These are phyloP conservation scores for Xylaria digitata DNA, from an alignment of 2,329 filamentous ascomycete genomes.

Conservation along the genomic window DNA sequence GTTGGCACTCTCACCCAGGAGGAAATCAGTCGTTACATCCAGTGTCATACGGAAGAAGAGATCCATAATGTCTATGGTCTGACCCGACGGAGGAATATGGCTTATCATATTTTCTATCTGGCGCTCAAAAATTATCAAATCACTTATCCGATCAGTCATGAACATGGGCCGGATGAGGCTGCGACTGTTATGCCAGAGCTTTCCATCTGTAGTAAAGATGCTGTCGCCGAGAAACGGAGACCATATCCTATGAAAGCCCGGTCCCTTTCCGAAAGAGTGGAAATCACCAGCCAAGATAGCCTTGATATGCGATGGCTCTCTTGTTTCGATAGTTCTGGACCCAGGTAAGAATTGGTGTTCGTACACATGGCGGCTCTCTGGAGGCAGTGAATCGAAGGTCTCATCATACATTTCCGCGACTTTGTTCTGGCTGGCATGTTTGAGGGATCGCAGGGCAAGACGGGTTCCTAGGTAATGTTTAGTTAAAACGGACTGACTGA, in stretches of 20 bases:
- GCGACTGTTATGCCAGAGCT: slow-evolving; percentile 62
- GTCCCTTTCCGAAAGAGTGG: slow-evolving; percentile 62
- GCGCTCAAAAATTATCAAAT: slow-evolving; percentile 67
- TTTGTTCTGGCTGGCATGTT: slow-evolving; percentile 24
- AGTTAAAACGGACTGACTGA: not conserved
- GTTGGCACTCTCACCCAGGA: slow-evolving; percentile 69
- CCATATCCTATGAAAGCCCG: slow-evolving; percentile 54
- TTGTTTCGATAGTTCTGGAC: slow-evolving; percentile 49
- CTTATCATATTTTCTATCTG: slow-evolving; percentile 69
- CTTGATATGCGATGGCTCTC: slow-evolving; percentile 67
- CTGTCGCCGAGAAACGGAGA: slow-evolving; percentile 62
- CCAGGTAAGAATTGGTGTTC: slow-evolving; percentile 31
- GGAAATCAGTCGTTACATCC: slow-evolving; percentile 73
- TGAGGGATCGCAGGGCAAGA: slow-evolving; percentile 16
- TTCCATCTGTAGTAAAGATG: slow-evolving; percentile 65
- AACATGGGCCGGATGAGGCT: slow-evolving; percentile 58
- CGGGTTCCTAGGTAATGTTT: slow-evolving; percentile 9
- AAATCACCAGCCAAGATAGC: slow-evolving; percentile 66
- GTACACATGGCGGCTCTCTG: slow-evolving; percentile 27
- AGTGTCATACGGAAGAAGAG: slow-evolving; percentile 74
- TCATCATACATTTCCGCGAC: slow-evolving; percentile 14
- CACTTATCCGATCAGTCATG: slow-evolving; percentile 56
- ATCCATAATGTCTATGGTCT: slow-evolving; percentile 68
- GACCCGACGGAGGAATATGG: slow-evolving; percentile 64
- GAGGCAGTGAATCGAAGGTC: slow-evolving; percentile 24